Evolutionary conservation across 176 grass and related monocot genomes (phyloP), one percentile per base, ranked within the genome.

Genomic region (Panicum miliaceum): DNA sequence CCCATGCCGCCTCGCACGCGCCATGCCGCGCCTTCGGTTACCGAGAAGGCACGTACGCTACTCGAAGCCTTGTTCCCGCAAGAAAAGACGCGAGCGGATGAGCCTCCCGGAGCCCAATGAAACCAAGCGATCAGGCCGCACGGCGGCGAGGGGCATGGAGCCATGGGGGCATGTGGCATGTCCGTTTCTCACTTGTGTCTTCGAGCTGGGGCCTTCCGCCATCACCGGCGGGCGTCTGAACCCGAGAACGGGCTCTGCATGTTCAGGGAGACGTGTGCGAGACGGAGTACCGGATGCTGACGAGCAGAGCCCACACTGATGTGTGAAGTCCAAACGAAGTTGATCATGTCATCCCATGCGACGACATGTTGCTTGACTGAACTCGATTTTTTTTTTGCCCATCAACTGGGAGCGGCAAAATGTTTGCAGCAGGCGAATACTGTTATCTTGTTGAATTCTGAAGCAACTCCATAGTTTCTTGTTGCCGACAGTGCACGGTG

Each of bases 141-240:
- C 3, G 50, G 6, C 62, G 66, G 29, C 29, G 29, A 32, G 29
- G 29, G 46, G 38, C 40, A 70, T 70, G 67, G 68, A 45, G 68
- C 18, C 74, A 50, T 16, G 68, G 35, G 14, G 19, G 27, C 85
- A 14, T 75, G 76, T 46, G 16, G 25, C 84, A 18, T 76, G 77
- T 50, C 85, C 79, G 78, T 81, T 87, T 76, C 85, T 68, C 85
- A 60, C 78, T 56, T 19, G 5, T 26, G 48, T 58, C 36, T 75
- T 53, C 13, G 75, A 48, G 40, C 64, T 48, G 68, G 68, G 43
- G 7, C 23, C 43, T 32, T 48, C 43, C 25, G 69, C 42, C 70
- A 34, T 50, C 43, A 47, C 4, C 67, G 16, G 15, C 40, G 77
- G 77, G 45, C 38, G 56, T 86, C 35, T 73, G 76, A 86, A 73